Evolutionary conservation across 768 basidiomycete species (phyloP).

Genomic region (Epithele typhae): DNA sequence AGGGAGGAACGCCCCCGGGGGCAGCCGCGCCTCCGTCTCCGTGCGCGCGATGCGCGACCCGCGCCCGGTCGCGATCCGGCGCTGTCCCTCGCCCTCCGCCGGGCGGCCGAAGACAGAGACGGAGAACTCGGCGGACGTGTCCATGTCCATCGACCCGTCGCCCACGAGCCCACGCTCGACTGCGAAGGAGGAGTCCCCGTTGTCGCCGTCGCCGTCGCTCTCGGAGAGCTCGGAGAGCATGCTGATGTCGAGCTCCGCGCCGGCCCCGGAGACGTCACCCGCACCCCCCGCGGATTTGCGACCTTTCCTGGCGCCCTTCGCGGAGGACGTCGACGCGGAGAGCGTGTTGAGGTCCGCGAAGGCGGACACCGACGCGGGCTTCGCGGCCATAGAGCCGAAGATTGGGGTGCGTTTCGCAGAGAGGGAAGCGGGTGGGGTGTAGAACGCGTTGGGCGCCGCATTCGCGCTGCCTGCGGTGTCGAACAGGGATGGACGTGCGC

Average conservation of each 20-base stretch:
- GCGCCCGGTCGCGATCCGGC: slow-evolving; percentile 14
- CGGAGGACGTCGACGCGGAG: not conserved
- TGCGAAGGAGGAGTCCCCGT: slow-evolving; percentile 3
- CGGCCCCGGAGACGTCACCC: slow-evolving; percentile 2
- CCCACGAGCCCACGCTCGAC: slow-evolving; percentile 18
- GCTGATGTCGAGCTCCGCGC: slow-evolving; percentile 12
- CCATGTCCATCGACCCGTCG: slow-evolving; percentile 18
- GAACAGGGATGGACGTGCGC: slow-evolving; percentile 27
- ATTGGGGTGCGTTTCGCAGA: slow-evolving; percentile 12
- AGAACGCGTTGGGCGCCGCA: slow-evolving; percentile 62
- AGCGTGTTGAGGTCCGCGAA: not conserved
- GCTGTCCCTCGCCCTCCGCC: not conserved
- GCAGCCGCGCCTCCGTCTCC: slow-evolving; percentile 26
- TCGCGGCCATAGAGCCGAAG: slow-evolving; percentile 5
- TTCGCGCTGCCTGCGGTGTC: slow-evolving; percentile 45
- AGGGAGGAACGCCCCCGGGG: slow-evolving; percentile 43
- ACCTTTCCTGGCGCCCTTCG: not conserved
- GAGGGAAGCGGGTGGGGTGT: slow-evolving; percentile 41
- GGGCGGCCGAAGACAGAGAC: slow-evolving; percentile 25
- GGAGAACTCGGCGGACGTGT: slow-evolving; percentile 20
- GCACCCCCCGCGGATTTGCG: not conserved
- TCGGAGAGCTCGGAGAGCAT: slow-evolving; percentile 15
- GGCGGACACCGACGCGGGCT: slow-evolving; percentile 6
- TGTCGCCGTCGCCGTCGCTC: slow-evolving; percentile 1
- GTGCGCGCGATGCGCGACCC: slow-evolving; percentile 12